These are phyloP conservation scores for Suillus plorans DNA, from an alignment of 768 basidiomycete genomes.

Conservation along the genomic window DNA sequence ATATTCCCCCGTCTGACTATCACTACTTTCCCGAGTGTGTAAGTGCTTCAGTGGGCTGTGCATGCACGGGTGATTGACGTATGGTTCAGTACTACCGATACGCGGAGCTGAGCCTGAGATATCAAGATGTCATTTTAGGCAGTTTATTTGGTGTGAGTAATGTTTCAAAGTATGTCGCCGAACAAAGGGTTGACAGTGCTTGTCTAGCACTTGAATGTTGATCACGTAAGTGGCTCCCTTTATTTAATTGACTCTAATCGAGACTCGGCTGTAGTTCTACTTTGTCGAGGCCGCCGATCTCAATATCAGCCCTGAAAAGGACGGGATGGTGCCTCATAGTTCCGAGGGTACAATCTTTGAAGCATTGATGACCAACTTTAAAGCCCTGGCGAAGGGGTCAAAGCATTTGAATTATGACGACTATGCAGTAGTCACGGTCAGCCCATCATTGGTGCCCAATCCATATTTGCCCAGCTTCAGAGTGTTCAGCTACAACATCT, in stretches of 20 bases:
- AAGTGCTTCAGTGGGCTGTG: slow-evolving; percentile 29
- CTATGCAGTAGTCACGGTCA: slow-evolving; percentile 77
- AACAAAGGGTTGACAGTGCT: slow-evolving; percentile 23
- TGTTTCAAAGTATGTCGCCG: slow-evolving; percentile 20
- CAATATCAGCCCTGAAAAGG: slow-evolving; percentile 26
- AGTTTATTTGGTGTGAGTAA: slow-evolving; percentile 76
- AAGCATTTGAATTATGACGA: slow-evolving; percentile 57
- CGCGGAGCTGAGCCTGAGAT: slow-evolving; percentile 73
- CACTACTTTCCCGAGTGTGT: slow-evolving; percentile 89
- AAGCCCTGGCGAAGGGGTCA: slow-evolving; percentile 52
- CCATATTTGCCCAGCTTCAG: slow-evolving; percentile 80
- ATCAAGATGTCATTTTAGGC: slow-evolving; percentile 85
- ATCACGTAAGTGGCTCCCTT: slow-evolving; percentile 54
- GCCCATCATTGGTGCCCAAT: slow-evolving; percentile 84
- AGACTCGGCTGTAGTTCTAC: slow-evolving; percentile 43
- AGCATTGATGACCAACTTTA: slow-evolving; percentile 64
- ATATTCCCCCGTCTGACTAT: slow-evolving; percentile 80
- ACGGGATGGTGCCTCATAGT: slow-evolving; percentile 3
- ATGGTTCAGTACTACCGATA: slow-evolving; percentile 57
- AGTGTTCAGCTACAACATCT: slow-evolving; percentile 79
- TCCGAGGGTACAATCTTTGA: slow-evolving; percentile 28
- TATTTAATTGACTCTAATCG: neutral
- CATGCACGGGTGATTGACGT: neutral
- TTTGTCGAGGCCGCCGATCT: slow-evolving; percentile 57
- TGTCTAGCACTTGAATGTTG: slow-evolving; percentile 77